Evolutionary conservation across 306 rosid species (phyloP), one percentile per base, ranked within the genome.

Genomic region (Canavalia ensiformis): DNA sequence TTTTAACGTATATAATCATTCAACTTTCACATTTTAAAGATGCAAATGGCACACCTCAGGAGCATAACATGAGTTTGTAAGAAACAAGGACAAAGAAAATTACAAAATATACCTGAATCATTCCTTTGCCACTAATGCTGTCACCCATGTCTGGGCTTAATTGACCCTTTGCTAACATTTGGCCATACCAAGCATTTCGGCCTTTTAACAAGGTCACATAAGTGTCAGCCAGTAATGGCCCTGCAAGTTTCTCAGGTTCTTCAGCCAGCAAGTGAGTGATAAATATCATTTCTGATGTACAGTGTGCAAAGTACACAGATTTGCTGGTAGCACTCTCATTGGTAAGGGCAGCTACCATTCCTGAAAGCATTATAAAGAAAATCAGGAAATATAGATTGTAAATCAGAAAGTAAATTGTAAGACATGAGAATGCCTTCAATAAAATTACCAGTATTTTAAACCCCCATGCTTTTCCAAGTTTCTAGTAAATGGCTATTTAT

Each of bases 251-350:
- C 91, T 92, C 97, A 1, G 98, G 98, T 72, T 95, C 97, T 85
- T 79, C 81, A 13, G 87, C 69, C 79, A 84, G 42, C 77, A 79
- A 79, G 63, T 84, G 84, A 84, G 87, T 95, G 12, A 95, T 95
- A 37, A 95, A 92, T 81, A 95, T 95, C 97, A 95, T 95, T 87
- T 95, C 97, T 0, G 97, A 95, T 1, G 97, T 92, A 37, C 98
- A 95, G 52, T 91, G 98, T 46, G 98, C 97, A 86, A 92, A 92
- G 80, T 95, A 95, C 52, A 92, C 97, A 18, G 97, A 91, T 86
- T 92, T 95, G 86, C 97, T 92, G 11, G 98, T 92, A 33, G 98
- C 98, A 86, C 98, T 95, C 81, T 95, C 98, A 76, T 91, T 95
- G 46, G 98, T 95, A 49, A 90, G 98, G 34, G 98, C 94, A 11